Evolutionary conservation across 306 rosid species (phyloP), one percentile per base, ranked within the genome.

Genomic region (Abrus pulchellus): DNA sequence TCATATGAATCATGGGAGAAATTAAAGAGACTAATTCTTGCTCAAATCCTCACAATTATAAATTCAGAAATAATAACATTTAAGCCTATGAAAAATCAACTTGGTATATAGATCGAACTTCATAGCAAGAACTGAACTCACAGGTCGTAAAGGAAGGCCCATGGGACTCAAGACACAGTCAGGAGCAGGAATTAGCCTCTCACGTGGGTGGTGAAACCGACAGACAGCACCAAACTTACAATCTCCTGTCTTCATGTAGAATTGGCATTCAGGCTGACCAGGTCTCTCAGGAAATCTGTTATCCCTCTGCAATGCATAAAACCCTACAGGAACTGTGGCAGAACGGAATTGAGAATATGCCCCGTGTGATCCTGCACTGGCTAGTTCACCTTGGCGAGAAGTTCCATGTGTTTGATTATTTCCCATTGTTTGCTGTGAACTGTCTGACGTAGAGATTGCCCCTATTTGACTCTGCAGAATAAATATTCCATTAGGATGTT

Each of bases 221-320:
- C 98, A 94, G 66, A 89, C 97, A 34, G 93, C 90, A 27, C 97
- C 98, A 63, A 90, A 94, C 85, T 94, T 92, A 75, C 98, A 94
- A 72, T 94, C 98, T 70, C 98, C 98, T 0, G 98, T 94, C 81
- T 94, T 94, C 94, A 92, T 89, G 90, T 94, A 94, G 87, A 94
- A 94, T 86, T 90, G 97, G 83, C 98, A 94, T 85, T 94, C 97
- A 36, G 98, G 97, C 83, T 94, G 97, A 79, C 97, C 98, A 57
- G 94, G 97, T 82, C 97, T 89, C 88, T 94, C 98, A 44, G 98
- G 98, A 85, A 94, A 94, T 69, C 89, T 94, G 89, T 86, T 94
- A 68, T 92, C 97, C 87, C 98, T 88, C 76, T 85, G 94, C 88
- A 92, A 75, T 49, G 93, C 86, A 85, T 87, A 94, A 75, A 80